These are phyloP conservation scores for Protomyces pachydermus DNA, from an alignment of 1,139 yeast genomes.

Conservation along the genomic window DNA sequence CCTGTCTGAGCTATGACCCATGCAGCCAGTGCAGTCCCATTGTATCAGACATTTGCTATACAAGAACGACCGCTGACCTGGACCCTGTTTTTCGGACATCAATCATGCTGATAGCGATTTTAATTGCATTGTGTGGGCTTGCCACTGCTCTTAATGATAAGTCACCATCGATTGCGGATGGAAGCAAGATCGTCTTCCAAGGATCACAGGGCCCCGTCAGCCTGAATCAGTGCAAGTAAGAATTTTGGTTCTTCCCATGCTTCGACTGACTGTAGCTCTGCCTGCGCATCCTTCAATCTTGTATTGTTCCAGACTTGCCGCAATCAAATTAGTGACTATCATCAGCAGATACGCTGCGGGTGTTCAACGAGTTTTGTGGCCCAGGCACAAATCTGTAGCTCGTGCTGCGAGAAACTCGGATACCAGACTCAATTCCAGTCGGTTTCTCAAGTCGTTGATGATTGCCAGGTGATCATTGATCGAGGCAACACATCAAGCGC, in stretches of 20 bases:
- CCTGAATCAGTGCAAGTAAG: conserved; percentile 17
- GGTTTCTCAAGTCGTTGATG: conserved; percentile 5
- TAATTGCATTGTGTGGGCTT: neutral
- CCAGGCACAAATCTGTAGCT: conserved; percentile 3
- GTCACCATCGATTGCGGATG: neutral
- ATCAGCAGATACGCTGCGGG: conserved; percentile 15
- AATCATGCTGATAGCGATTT: too few relatives aligned
- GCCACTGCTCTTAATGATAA: neutral
- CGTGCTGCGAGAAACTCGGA: conserved; percentile 9
- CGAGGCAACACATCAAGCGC: conserved; percentile 15
- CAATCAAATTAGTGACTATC: neutral
- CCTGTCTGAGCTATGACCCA: neutral
- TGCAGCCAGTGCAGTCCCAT: too few relatives aligned
- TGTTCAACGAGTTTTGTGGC: conserved; percentile 8
- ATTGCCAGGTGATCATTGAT: neutral
- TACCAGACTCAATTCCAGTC: conserved; percentile 1
- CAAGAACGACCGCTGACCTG: too few relatives aligned
- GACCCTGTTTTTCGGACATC: too few relatives aligned
- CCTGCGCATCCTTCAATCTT: conserved; percentile 13
- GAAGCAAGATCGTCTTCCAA: neutral
- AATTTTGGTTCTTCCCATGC: neutral
- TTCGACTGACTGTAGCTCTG: neutral
- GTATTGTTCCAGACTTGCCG: conserved; percentile 17
- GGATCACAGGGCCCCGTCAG: conserved; percentile 1
- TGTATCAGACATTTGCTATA: too few relatives aligned